Evolutionary conservation across 345 rosid species (phyloP).

Genomic region (Camelina laxa): DNA sequence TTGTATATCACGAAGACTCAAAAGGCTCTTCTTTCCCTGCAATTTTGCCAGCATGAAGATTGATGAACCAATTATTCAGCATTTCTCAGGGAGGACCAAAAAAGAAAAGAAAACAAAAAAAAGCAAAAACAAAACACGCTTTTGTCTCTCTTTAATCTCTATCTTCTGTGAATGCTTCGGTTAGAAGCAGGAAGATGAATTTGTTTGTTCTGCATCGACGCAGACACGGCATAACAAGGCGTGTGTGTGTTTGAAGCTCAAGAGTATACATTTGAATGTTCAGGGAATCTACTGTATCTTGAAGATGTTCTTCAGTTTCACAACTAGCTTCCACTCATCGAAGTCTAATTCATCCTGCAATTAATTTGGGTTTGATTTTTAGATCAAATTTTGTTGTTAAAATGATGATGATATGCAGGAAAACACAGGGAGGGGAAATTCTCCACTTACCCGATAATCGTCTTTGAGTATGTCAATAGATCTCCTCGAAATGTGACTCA

Average conservation of each 20-base stretch:
- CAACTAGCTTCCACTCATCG: constrained; percentile 86
- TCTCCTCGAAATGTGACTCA: constrained; percentile 81
- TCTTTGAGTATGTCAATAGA: constrained; percentile 85
- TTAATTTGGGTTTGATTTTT: constrained; percentile 5
- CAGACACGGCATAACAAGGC: constrained; percentile 34
- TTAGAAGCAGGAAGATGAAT: constrained; percentile 23
- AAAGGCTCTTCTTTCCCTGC: constrained; percentile 3
- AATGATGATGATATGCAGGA: not conserved
- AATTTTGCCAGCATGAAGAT: constrained; percentile 14
- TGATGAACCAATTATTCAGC: constrained; percentile 36
- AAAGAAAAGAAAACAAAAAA: not conserved
- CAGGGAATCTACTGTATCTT: constrained; percentile 57
- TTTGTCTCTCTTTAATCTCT: constrained; percentile 28
- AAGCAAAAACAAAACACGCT: constrained; percentile 8
- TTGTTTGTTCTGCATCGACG: constrained; percentile 34
- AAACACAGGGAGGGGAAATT: not conserved
- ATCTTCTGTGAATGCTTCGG: constrained; percentile 25
- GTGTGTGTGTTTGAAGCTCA: constrained; percentile 25
- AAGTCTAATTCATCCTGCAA: constrained; percentile 70
- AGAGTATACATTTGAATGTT: constrained; percentile 22
- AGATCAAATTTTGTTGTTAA: not conserved
- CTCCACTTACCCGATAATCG: constrained; percentile 70
- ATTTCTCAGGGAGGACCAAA: constrained; percentile 19
- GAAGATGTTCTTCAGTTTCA: constrained; percentile 73
- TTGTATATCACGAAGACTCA: constrained; percentile 30